A percentile compares a stretch with the other conserved stretches of the same genome.
phyloP scores from a whole-genome alignment of 2,329 filamentous ascomycete species.

The Fonsecaea multimorphosa region DNA sequence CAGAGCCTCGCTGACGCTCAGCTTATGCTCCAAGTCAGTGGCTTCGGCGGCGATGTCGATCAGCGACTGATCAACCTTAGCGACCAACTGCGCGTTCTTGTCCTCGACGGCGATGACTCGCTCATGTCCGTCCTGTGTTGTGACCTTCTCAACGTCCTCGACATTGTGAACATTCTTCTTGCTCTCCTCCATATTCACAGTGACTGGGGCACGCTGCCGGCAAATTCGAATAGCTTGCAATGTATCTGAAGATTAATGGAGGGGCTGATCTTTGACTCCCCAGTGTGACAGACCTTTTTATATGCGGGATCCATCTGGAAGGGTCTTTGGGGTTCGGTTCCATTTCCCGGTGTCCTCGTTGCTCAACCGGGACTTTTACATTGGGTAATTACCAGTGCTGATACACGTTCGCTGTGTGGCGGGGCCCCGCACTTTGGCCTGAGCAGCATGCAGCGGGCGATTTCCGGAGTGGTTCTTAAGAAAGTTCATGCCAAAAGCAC shows the following conservation, averaged over 20 bases:
- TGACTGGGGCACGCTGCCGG: not conserved
- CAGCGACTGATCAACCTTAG: constrained; percentile 15
- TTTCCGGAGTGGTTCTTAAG: not conserved
- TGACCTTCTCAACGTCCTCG: constrained; percentile 11
- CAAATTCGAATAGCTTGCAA: not conserved
- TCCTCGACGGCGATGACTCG: constrained; percentile 9
- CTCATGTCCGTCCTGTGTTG: not conserved
- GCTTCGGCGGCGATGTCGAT: constrained; percentile 14
- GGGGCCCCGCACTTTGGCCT: not conserved
- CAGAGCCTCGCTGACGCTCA: constrained; percentile 9
- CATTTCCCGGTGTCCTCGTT: not conserved
- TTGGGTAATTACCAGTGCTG: not conserved
- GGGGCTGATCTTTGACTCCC: not conserved
- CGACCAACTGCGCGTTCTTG: constrained; percentile 13
- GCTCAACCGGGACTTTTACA: not conserved
- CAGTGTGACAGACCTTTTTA: not conserved
- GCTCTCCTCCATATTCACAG: not conserved
- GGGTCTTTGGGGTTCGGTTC: not conserved
- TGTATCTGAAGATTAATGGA: not conserved
- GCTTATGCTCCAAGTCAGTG: constrained; percentile 16
- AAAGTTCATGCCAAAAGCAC: not conserved
- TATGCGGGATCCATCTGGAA: not conserved
- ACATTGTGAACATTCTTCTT: constrained; percentile 1
- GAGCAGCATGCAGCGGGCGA: not conserved
- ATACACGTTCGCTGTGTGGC: not conserved